phyloP scores from a whole-genome alignment of 331 rosid genomes.

The Ulmus americana region DNA sequence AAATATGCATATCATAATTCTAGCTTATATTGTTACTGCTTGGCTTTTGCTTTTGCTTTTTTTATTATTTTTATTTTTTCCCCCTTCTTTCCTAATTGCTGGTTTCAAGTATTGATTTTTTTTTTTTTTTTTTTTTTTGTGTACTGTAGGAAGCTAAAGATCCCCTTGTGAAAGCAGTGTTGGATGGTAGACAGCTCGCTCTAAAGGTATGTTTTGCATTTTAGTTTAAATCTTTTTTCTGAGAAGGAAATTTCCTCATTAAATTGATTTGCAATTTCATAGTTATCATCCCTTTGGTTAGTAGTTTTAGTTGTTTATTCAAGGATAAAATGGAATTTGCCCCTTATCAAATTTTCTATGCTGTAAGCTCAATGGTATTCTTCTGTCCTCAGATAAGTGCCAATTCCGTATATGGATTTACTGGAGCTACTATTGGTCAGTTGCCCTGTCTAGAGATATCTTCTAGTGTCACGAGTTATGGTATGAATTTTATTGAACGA shows the following conservation, averaged over 20 bases:
- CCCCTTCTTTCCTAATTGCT: background rate
- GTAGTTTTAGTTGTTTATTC: background rate
- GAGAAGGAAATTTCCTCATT: too few relatives aligned
- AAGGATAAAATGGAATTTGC: background rate
- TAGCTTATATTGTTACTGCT: background rate
- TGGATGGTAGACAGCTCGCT: conserved; percentile 92
- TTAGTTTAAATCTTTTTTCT: too few relatives aligned
- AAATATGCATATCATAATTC: conserved; percentile 1
- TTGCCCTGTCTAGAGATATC: conserved; percentile 93
- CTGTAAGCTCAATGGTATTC: conserved; percentile 1
- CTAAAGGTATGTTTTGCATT: conserved; percentile 50
- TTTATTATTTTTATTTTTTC: too few relatives aligned
- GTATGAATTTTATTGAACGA: conserved; percentile 34
- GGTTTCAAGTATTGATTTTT: conserved; percentile 15
- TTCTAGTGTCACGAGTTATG: conserved; percentile 98
- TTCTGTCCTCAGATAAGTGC: conserved; percentile 69
- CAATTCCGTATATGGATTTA: conserved; percentile 95
- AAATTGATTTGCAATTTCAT: background rate
- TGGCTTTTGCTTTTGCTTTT: background rate
- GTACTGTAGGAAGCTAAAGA: conserved; percentile 71
- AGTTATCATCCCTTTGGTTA: background rate
- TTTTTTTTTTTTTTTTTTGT: conserved; percentile 10
- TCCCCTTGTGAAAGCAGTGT: conserved; percentile 93
- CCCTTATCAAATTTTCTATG: background rate
- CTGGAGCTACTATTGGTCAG: conserved; percentile 94